Evolutionary conservation across 768 basidiomycete species (phyloP).

Genomic region (Macrocybe gigantea): DNA sequence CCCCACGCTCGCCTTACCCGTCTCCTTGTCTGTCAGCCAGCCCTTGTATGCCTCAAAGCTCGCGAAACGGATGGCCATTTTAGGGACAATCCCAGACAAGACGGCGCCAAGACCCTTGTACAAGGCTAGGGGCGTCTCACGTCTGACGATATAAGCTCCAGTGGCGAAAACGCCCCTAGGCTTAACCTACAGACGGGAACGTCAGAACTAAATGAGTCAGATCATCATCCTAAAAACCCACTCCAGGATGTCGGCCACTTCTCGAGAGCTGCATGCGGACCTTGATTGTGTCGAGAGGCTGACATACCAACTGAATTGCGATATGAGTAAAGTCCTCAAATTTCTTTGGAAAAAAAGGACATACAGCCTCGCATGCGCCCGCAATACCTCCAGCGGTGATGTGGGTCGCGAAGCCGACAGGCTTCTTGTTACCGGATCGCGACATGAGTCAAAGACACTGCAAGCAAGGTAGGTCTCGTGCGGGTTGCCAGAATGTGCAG

Average conservation of each 20-base stretch:
- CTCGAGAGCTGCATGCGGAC: constrained; percentile 98
- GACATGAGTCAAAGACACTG: constrained; percentile 33
- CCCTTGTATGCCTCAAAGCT: constrained; percentile 95
- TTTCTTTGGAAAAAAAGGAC: constrained; percentile 13
- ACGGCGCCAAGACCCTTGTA: constrained; percentile 99
- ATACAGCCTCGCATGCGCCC: constrained; percentile 87
- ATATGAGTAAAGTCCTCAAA: neutral
- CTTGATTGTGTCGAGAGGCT: constrained; percentile 98
- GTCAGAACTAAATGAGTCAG: constrained; percentile 1
- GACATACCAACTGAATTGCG: constrained; percentile 60
- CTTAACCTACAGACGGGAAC: constrained; percentile 58
- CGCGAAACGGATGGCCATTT: constrained; percentile 99
- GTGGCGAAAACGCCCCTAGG: constrained; percentile 91
- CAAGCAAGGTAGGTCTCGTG: neutral
- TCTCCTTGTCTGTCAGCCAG: constrained; percentile 66
- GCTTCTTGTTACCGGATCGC: constrained; percentile 58
- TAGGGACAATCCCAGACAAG: constrained; percentile 93
- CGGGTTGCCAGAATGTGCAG: constrained; percentile 7
- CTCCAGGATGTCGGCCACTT: constrained; percentile 75
- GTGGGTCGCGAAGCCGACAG: constrained; percentile 82
- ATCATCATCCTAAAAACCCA: constrained; percentile 36
- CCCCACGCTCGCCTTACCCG: constrained; percentile 75
- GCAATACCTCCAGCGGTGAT: constrained; percentile 93
- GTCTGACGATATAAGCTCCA: constrained; percentile 76
- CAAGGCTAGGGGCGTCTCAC: constrained; percentile 91